These are phyloP conservation scores for Cercospora sp. DNA, from an alignment of 2,329 filamentous ascomycete genomes.

Conservation along the genomic window DNA sequence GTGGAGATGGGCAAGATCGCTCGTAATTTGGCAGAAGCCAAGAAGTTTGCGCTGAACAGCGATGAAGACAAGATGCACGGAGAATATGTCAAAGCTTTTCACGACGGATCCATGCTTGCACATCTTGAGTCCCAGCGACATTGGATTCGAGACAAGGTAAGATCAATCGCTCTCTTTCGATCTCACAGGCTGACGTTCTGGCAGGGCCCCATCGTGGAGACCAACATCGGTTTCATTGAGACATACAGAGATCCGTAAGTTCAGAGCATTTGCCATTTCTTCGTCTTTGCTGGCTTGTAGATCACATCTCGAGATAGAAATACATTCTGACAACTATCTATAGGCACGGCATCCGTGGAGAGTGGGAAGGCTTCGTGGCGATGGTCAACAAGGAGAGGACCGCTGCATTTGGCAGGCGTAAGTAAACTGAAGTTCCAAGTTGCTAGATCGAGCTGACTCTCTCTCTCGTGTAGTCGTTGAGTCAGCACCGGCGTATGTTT, in stretches of 20 bases:
- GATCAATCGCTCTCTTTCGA: slow-evolving; percentile 13
- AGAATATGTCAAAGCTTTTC: slow-evolving; percentile 53
- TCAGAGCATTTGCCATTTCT: not conserved
- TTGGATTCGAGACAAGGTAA: slow-evolving; percentile 54
- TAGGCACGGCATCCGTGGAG: slow-evolving; percentile 52
- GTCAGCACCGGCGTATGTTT: slow-evolving; percentile 63
- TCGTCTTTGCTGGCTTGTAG: not conserved
- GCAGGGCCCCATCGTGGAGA: slow-evolving; percentile 51
- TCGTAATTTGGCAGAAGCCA: slow-evolving; percentile 48
- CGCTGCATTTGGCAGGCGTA: slow-evolving; percentile 70
- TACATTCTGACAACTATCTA: not conserved
- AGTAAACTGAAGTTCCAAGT: not conserved
- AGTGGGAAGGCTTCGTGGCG: slow-evolving; percentile 54
- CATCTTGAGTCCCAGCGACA: slow-evolving; percentile 54
- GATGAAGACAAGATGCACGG: slow-evolving; percentile 48
- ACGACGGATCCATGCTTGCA: slow-evolving; percentile 51
- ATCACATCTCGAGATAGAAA: not conserved
- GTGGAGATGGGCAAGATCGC: slow-evolving; percentile 51
- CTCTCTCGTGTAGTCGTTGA: slow-evolving; percentile 61
- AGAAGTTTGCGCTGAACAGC: slow-evolving; percentile 50
- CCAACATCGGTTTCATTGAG: slow-evolving; percentile 57
- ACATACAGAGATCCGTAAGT: slow-evolving; percentile 53
- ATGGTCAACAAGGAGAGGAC: slow-evolving; percentile 90
- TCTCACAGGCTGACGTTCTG: not conserved
- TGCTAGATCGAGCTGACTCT: not conserved